Evolutionary conservation across 257 asterid species (phyloP), one percentile per base, ranked within the genome.

Genomic region (Solanum ossicruentum): DNA sequence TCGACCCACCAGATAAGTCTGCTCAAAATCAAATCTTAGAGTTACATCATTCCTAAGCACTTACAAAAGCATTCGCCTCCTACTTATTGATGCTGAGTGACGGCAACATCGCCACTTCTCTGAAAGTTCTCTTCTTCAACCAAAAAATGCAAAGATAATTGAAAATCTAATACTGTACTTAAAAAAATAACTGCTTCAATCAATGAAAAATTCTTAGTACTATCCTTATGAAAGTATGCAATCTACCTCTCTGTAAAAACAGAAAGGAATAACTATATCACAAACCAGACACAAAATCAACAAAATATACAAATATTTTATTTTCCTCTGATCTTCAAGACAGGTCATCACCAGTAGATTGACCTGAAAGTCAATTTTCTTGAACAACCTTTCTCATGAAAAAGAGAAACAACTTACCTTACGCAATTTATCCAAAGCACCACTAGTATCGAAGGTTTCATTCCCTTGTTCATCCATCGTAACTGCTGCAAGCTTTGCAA

Each of bases 371-470:
- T 78, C 43, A 49, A 52, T 78, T 51, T 52, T 78, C 63, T 26
- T 26, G 63, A 77, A 10, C 21, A 51, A 12, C 39, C 58, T 51
- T 75, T 3, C 6, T 23, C 61, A 51, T 8, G 49, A 52, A 51
- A 77, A 26, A 78, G 82, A 52, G 81, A 84, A 85, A 75, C 39
- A 49, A 66, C 90, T 84, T 60, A 97, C 99, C 98, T 97, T 97
- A 65, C 98, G 97, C 89, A 97, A 88, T 90, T 92, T 97, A 94
- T 97, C 99, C 84, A 94, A 92, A 88, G 99, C 99, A 81, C 99
- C 99, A 87, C 99, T 96, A 32, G 99, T 94, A 89, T 96, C 99
- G 10, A 96, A 96, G 73, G 98, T 96, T 89, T 96, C 99, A 92
- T 95, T 96, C 72, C 99, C 99, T 84, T 93, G 94, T 92, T 96